Evolutionary conservation across 352 stramenopile genomes (phyloP), one percentile per base, ranked within the genome.

Genomic region (Albugo laibachii): DNA sequence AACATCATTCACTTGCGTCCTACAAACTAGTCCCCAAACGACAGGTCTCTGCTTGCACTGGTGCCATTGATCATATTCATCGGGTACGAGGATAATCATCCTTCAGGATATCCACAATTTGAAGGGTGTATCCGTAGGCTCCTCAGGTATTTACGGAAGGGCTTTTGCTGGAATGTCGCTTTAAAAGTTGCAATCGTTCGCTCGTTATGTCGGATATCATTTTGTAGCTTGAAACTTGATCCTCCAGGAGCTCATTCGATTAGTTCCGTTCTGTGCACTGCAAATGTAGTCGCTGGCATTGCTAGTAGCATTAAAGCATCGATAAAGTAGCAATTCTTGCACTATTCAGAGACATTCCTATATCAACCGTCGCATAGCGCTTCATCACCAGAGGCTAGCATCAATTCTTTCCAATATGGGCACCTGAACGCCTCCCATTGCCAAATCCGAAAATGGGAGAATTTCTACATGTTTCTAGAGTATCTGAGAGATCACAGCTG

Each of bases 321-420:
- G 76, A 5, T 56, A 56, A 0, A 80, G 67, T 4, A 89, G 62
- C 27, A 70, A 89, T 37, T 86, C 73, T 66, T 89, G 76, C 0
- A 89, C 73, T 45, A 83, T 79, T 41, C 85, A 59, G 8, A 89
- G 40, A 47, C 86, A 86, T 56, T 89, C 76, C 36, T 86, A 55
- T 11, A 74, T 85, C 46, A 89, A 45, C 76, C 85, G 47, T 27
- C 48, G 34, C 47, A 20, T 49, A 1, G 11, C 11, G 34, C 24
- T 13, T 19, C 12, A 18, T 35, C 14, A 51, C n/a, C 16, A 13
- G 21, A 43, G 3, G 16, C 16, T 43, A 19, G 14, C 3, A 8
- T 24, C 38, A 43, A 3, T 24, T 10, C 24, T 31, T 8, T 31
- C 3, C 8, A 31, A 31, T 31, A 8, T 31, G 24, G 3, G 15